These are phyloP conservation scores for Asclepias syriaca DNA, from an alignment of 257 asterid genomes.

Conservation along the genomic window DNA sequence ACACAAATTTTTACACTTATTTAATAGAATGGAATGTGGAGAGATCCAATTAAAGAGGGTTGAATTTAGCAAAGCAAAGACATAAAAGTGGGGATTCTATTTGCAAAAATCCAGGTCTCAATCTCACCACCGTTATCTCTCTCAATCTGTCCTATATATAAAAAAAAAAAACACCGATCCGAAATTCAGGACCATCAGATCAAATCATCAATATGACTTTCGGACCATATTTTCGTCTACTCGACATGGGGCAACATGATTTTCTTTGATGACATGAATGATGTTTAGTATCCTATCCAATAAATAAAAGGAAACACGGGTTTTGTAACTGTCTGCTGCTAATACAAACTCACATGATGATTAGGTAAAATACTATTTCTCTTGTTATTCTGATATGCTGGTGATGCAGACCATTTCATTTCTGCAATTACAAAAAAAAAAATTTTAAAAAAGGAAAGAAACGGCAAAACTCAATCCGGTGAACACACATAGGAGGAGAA, in stretches of 20 bases:
- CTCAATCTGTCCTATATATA: too few relatives aligned
- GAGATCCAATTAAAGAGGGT: slow-evolving; percentile 14
- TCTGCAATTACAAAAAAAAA: neutral
- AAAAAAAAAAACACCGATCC: neutral
- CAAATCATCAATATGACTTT: neutral
- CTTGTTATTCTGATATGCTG: too few relatives aligned
- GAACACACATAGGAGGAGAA: neutral
- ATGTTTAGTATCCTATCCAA: neutral
- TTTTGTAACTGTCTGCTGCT: neutral
- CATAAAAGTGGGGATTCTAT: neutral
- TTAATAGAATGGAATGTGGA: neutral
- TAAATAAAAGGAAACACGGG: neutral
- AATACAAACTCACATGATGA: slow-evolving; percentile 1
- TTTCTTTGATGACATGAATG: neutral
- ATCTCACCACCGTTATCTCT: slow-evolving; percentile 7
- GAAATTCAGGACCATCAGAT: slow-evolving; percentile 8
- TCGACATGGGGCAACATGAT: neutral
- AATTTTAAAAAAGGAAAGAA: too few relatives aligned
- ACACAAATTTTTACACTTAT: neutral
- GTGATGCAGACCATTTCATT: slow-evolving; percentile 8
- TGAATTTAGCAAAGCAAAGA: slow-evolving; percentile 5
- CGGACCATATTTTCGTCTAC: neutral
- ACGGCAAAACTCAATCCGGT: neutral
- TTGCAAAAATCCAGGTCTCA: neutral
- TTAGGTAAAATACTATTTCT: too few relatives aligned